Evolutionary conservation across 257 asterid genomes (phyloP).

Genomic region (Lantana camara): DNA sequence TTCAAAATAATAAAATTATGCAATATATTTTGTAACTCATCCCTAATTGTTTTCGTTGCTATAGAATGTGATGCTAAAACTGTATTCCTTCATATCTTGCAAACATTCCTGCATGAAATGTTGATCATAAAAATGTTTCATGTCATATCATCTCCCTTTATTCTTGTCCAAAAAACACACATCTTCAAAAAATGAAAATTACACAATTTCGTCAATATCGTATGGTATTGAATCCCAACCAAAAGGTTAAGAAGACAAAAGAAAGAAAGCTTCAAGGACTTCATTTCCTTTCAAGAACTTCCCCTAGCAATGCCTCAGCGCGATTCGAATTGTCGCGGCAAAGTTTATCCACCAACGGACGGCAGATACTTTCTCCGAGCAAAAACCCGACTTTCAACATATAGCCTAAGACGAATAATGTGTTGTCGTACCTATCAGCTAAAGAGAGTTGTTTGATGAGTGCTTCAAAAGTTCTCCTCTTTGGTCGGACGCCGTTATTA

Average conservation of each 20-base stretch:
- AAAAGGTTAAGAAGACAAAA: not conserved
- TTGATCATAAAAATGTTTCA: too few species aligned
- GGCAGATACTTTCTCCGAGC: slow-evolving; percentile 32
- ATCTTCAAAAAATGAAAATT: not conserved
- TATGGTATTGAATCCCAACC: not conserved
- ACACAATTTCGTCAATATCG: slow-evolving; percentile 25
- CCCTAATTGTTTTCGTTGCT: too few species aligned
- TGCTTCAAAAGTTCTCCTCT: slow-evolving; percentile 49
- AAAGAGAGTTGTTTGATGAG: slow-evolving; percentile 43
- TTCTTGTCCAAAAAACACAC: not conserved
- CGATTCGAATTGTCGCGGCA: slow-evolving; percentile 39
- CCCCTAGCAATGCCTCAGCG: slow-evolving; percentile 27
- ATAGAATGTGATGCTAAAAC: too few species aligned
- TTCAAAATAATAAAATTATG: too few species aligned
- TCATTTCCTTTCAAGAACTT: slow-evolving; percentile 27
- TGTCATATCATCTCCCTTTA: not conserved
- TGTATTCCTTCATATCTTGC: too few species aligned
- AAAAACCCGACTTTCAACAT: slow-evolving; percentile 57
- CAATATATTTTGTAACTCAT: too few species aligned
- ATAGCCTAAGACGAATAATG: slow-evolving; percentile 42
- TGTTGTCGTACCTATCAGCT: slow-evolving; percentile 47
- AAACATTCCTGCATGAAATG: too few species aligned
- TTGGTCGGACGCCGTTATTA: slow-evolving; percentile 45
- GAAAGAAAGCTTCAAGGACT: slow-evolving; percentile 5
- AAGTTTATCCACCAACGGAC: slow-evolving; percentile 47